phyloP scores from a whole-genome alignment of 768 basidiomycete genomes.

The Mycena olivaceomarginata region DNA sequence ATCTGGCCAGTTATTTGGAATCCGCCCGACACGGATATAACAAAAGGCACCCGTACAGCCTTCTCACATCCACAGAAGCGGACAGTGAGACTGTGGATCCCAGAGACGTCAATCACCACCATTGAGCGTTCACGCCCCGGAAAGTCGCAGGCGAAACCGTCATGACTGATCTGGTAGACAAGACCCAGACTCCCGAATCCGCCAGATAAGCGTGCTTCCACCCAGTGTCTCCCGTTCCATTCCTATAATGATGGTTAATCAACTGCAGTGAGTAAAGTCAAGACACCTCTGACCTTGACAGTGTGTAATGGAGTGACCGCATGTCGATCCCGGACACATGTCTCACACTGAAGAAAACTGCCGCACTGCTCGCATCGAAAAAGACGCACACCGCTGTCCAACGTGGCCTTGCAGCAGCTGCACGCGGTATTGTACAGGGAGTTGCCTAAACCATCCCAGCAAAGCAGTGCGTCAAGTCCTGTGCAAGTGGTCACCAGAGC shows the following conservation, averaged over 20 bases:
- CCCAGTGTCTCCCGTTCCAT: slow-evolving; percentile 23
- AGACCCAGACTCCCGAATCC: background rate
- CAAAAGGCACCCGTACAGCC: no score
- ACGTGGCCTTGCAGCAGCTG: background rate
- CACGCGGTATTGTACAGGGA: background rate
- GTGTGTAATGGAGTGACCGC: slow-evolving; percentile 9
- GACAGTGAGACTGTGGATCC: no score
- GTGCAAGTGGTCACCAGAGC: no score
- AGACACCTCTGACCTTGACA: background rate
- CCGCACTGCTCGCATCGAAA: slow-evolving; percentile 32
- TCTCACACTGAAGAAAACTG: slow-evolving; percentile 17
- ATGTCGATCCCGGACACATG: background rate
- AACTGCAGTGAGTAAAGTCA: no score
- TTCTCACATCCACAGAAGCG: no score
- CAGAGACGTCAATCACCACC: no score
- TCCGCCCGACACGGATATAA: no score
- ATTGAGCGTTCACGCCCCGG: no score
- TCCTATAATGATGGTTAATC: background rate
- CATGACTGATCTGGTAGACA: slow-evolving; percentile 25
- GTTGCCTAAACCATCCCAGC: no score
- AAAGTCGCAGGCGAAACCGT: background rate
- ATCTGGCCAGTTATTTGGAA: no score
- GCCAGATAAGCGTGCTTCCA: background rate
- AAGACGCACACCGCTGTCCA: background rate
- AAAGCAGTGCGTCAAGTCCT: no score